phyloP scores from a whole-genome alignment of 352 stramenopile species.

The Phytopythium delawarense region DNA sequence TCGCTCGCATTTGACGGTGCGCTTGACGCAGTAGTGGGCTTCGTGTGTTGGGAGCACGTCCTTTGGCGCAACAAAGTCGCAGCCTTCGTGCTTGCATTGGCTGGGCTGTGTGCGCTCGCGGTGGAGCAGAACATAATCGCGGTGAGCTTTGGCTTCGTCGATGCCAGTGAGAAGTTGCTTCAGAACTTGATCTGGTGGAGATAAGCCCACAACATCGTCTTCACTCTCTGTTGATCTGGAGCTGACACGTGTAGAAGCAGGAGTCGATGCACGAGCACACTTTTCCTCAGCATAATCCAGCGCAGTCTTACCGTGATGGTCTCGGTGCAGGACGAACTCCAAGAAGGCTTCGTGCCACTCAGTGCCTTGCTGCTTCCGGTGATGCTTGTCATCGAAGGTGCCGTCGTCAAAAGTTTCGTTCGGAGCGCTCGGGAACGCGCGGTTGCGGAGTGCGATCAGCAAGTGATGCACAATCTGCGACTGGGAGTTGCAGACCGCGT shows the following conservation, averaged over 20 bases:
- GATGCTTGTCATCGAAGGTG: neutral
- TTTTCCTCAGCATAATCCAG: conserved; percentile 26
- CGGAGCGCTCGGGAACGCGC: conserved; percentile 20
- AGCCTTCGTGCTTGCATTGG: conserved; percentile 39
- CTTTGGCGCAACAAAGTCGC: conserved; percentile 38
- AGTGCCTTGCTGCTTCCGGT: conserved; percentile 8
- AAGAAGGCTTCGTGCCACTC: conserved; percentile 67
- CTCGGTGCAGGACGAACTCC: conserved; percentile 25
- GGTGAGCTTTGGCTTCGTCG: conserved; percentile 39
- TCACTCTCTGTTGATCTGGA: neutral
- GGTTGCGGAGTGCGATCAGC: conserved; percentile 34
- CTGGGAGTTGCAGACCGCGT: conserved; percentile 57
- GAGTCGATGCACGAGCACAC: neutral
- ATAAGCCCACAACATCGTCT: neutral
- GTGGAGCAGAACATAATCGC: conserved; percentile 44
- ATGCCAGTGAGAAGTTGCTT: conserved; percentile 31
- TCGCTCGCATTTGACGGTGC: conserved; percentile 46
- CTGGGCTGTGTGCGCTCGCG: conserved; percentile 35
- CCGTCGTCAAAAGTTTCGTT: conserved; percentile 25
- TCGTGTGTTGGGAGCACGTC: conserved; percentile 61
- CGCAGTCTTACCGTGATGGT: conserved; percentile 29
- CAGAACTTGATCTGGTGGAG: conserved; percentile 22
- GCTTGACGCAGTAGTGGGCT: conserved; percentile 47
- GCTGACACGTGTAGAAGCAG: neutral
- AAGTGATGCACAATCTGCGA: conserved; percentile 51